Evolutionary conservation across 495 filamentous ascomycete species (phyloP).

Genomic region (Aspergillus indologenus): DNA sequence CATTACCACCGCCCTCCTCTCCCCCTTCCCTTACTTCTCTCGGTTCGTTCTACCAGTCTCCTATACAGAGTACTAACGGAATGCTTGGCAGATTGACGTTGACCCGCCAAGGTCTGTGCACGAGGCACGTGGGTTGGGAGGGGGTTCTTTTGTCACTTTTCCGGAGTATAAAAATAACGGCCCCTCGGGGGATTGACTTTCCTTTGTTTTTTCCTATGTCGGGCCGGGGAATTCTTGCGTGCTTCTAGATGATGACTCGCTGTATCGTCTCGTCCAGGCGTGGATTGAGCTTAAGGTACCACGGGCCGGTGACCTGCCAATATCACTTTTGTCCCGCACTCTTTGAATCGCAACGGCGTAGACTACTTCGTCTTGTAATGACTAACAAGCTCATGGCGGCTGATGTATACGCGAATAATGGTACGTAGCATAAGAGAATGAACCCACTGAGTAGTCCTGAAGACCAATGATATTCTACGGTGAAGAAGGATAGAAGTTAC

Average conservation of each 20-base stretch:
- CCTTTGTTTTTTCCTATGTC: background rate
- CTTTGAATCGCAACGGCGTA: no score
- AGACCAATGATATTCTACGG: no score
- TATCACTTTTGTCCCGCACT: background rate
- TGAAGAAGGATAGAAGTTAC: no score
- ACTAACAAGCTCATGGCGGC: no score
- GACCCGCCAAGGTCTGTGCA: background rate
- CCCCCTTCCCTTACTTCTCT: slow-evolving; percentile 1
- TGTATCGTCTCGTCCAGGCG: background rate
- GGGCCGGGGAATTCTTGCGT: background rate
- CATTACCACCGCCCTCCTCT: slow-evolving; percentile 1
- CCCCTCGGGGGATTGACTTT: background rate
- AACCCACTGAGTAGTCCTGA: no score
- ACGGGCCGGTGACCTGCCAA: background rate
- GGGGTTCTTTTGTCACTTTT: background rate
- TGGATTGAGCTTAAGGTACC: background rate
- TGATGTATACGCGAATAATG: no score
- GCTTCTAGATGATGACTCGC: background rate
- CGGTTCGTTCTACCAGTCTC: slow-evolving; percentile 13
- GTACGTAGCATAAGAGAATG: no score
- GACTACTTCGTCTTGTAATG: no score
- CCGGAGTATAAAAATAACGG: background rate
- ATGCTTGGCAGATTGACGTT: background rate
- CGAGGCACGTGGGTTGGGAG: background rate
- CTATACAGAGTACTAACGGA: no score